A percentile compares a stretch with the other conserved stretches of the same genome.
phyloP scores from a whole-genome alignment of 306 rosid genomes.

The Geum urbanum region DNA sequence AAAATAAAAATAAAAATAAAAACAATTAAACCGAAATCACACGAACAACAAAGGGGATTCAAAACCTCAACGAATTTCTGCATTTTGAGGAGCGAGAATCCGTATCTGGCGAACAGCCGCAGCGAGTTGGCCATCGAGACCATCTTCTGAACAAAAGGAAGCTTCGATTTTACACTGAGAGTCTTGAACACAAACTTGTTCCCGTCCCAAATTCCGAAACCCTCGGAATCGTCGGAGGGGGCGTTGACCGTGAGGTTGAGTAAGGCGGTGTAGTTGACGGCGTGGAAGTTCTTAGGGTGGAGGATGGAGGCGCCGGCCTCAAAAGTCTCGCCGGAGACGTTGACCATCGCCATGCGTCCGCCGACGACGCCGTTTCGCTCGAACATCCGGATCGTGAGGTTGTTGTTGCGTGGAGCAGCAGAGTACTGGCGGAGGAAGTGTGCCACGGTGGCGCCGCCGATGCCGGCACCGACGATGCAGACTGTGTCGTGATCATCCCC shows the following conservation, averaged over 20 bases:
- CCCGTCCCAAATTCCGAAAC: constrained; percentile 81
- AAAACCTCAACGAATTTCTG: constrained; percentile 57
- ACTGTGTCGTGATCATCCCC: constrained; percentile 8
- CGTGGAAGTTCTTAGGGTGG: constrained; percentile 72
- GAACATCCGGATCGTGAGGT: constrained; percentile 51
- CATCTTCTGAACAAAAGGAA: constrained; percentile 43
- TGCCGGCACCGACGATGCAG: constrained; percentile 86
- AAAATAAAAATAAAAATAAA: too few relatives aligned
- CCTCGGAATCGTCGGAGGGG: constrained; percentile 35
- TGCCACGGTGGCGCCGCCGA: constrained; percentile 83
- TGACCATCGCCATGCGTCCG: constrained; percentile 72
- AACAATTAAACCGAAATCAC: not conserved
- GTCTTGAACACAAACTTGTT: constrained; percentile 67
- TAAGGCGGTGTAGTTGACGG: constrained; percentile 48
- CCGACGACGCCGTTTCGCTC: constrained; percentile 70
- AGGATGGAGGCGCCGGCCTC: constrained; percentile 93
- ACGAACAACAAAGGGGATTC: not conserved
- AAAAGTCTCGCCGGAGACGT: constrained; percentile 56
- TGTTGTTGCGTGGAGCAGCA: constrained; percentile 11
- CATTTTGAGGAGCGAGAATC: constrained; percentile 78
- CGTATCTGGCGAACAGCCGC: constrained; percentile 61
- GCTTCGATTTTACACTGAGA: constrained; percentile 20
- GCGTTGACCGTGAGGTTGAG: constrained; percentile 50
- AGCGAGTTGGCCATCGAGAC: constrained; percentile 50
- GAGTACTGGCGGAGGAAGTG: constrained; percentile 85